Percentiles rank a stretch among this genome's conserved stretches.
phyloP scores from a whole-genome alignment of 2,329 filamentous ascomycete species.

The Verticillium albo-atrum region DNA sequence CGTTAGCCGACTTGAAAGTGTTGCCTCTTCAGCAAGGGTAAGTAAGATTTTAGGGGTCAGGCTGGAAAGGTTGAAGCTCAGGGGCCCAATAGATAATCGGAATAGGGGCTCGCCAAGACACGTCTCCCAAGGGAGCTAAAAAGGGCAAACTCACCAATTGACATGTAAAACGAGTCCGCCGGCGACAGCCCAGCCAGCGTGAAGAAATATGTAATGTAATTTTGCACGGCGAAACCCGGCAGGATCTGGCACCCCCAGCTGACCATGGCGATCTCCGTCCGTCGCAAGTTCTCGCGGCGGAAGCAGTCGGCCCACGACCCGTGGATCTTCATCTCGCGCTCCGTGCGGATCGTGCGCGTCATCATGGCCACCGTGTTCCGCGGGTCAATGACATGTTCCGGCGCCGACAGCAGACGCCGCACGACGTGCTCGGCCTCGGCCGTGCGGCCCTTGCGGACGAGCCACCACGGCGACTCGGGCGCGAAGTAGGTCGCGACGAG shows the following conservation, averaged over 20 bases:
- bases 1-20: no score
- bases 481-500: conserved; percentile 23
- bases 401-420: conserved; percentile 22
- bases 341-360: conserved; percentile 39
- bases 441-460: conserved; percentile 26
- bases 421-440: conserved; percentile 24
- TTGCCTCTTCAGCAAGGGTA: no score
- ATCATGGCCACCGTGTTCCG: conserved; percentile 34
- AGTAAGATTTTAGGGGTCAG: no score
- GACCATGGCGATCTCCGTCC: conserved; percentile 40
- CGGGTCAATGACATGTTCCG: conserved; percentile 24
- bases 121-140: not conserved
- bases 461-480: conserved; percentile 37
- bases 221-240: conserved; percentile 10
- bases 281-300: conserved; percentile 38
- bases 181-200: not conserved
- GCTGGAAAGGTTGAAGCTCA: no score
- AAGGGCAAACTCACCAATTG: not conserved
- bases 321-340: conserved; percentile 33
- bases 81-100: no score
- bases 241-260: conserved; percentile 36
- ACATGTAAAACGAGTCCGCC: not conserved
- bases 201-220: conserved; percentile 1
- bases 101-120: no score
- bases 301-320: conserved; percentile 41